These are phyloP conservation scores for Ogataea philodendri DNA, from an alignment of 805 yeast genomes.

Conservation along the genomic window DNA sequence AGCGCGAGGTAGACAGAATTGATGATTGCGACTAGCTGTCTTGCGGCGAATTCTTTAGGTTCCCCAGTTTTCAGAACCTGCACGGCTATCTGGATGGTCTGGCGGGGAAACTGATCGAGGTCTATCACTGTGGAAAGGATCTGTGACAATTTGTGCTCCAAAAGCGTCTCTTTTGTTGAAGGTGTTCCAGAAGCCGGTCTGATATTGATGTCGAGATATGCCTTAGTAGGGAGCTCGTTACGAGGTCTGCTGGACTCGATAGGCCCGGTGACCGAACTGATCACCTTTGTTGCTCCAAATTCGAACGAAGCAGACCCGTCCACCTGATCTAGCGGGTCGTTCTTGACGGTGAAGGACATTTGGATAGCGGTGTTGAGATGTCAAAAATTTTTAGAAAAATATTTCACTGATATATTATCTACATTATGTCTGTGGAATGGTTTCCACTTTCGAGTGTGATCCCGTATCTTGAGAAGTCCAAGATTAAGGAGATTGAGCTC, in stretches of 20 bases:
- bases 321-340: constrained; percentile 47
- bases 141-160: constrained; percentile 69
- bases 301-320: constrained; percentile 76
- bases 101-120: constrained; percentile 72
- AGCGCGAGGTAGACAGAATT: constrained; percentile 76
- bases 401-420: neutral
- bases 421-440: constrained; percentile 9
- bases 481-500: constrained; percentile 24
- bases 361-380: constrained; percentile 11
- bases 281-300: constrained; percentile 51
- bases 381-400: constrained; percentile 8
- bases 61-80: constrained; percentile 61
- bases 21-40: constrained; percentile 65
- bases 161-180: constrained; percentile 64
- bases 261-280: constrained; percentile 88
- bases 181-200: constrained; percentile 78
- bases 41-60: constrained; percentile 33
- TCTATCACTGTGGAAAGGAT: constrained; percentile 61
- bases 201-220: constrained; percentile 74
- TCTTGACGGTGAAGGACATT: constrained; percentile 17
- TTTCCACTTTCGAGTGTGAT: constrained; percentile 27
- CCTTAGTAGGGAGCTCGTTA: constrained; percentile 79
- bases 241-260: constrained; percentile 70
- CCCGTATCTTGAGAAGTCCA: constrained; percentile 28
- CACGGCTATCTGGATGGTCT: constrained; percentile 64